These are phyloP conservation scores for Trichophyton schoenleinii DNA, from an alignment of 2,329 filamentous ascomycete genomes.

Conservation along the genomic window DNA sequence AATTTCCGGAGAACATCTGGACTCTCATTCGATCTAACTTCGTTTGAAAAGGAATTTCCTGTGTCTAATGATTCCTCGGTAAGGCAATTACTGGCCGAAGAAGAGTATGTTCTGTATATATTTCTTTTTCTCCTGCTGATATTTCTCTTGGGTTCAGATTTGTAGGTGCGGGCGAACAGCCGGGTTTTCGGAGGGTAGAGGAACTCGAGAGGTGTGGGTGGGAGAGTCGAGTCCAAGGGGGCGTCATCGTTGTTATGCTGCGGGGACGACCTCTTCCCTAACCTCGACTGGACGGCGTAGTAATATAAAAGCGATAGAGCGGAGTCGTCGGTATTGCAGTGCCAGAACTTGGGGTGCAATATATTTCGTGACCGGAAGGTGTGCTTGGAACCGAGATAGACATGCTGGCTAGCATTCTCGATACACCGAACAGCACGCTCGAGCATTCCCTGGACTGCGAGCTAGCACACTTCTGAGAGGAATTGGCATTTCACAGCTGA, in stretches of 20 bases:
- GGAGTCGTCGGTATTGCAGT: constrained; percentile 19
- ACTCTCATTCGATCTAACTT: not conserved
- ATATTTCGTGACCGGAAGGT: constrained; percentile 26
- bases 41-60: not conserved
- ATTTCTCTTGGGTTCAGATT: not conserved
- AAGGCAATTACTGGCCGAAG: not conserved
- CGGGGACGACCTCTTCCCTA: not conserved
- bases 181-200: constrained; percentile 26
- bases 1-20: constrained; percentile 5
- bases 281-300: constrained; percentile 3
- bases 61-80: not conserved
- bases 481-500: constrained; percentile 7
- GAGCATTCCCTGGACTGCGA: constrained; percentile 32
- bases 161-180: constrained; percentile 9
- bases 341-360: constrained; percentile 28
- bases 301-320: constrained; percentile 22
- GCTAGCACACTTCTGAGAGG: not conserved
- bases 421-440: constrained; percentile 40
- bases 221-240: not conserved
- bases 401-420: constrained; percentile 38
- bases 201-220: constrained; percentile 24
- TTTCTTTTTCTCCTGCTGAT: constrained; percentile 12
- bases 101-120: constrained; percentile 14
- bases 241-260: not conserved
- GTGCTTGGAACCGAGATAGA: constrained; percentile 30